A percentile compares a stretch with the other conserved stretches of the same genome.
Conservation (phyloP, 1,284 basidiomycete species). For the Tausonia pullulans region DNA sequence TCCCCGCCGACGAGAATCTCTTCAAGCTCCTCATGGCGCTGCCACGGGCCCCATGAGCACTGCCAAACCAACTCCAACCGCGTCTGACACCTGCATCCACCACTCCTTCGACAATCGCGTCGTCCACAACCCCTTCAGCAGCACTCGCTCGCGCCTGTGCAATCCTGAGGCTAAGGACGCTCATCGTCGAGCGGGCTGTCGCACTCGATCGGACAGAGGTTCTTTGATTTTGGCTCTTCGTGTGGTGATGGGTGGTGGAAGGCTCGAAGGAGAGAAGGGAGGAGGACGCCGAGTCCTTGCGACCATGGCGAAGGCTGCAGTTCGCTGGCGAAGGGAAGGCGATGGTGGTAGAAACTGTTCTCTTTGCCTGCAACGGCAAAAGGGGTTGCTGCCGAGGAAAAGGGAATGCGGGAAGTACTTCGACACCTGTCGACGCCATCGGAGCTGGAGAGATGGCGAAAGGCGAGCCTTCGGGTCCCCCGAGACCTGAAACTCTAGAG, state of each 20-base stretch:
- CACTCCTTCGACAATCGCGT: constrained; percentile 6
- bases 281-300: neutral
- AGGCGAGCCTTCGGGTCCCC: neutral
- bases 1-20: neutral
- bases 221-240: too few species aligned
- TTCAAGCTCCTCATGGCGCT: neutral
- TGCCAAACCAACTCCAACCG: constrained; percentile 3
- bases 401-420: neutral
- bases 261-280: constrained; percentile 4
- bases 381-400: constrained; percentile 1
- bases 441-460: constrained; percentile 2
- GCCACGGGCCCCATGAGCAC: neutral
- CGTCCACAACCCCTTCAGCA: constrained; percentile 3
- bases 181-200: neutral
- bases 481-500: too few species aligned
- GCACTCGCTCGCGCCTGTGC: neutral
- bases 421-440: neutral
- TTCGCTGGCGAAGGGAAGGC: too few species aligned
- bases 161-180: constrained; percentile 4
- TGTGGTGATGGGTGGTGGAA: neutral
- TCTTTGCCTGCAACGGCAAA: too few species aligned
- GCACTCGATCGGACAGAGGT: too few species aligned
- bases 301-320: too few species aligned
- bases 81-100: neutral
- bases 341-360: too few species aligned